A percentile compares a stretch with the other conserved stretches of the same genome.
These are phyloP conservation scores for Themeda triandra DNA, from an alignment of 176 grass and related monocot genomes.

Conservation along the genomic window DNA sequence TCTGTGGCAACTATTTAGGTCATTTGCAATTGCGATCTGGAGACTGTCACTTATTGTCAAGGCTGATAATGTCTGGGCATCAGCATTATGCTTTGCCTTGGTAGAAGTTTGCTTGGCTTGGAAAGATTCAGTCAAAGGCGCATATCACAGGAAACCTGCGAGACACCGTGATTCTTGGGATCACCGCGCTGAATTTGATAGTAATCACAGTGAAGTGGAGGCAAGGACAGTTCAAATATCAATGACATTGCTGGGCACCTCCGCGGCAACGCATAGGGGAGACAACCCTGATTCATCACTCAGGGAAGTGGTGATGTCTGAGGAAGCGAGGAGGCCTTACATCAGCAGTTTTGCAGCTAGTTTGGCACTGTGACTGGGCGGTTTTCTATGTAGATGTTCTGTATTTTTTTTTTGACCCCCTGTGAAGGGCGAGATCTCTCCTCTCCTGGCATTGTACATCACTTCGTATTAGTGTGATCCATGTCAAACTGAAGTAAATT, in stretches of 20 bases:
- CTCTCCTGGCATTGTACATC: slow-evolving; percentile 28
- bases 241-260: background rate
- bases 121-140: slow-evolving; percentile 24
- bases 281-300: background rate
- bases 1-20: slow-evolving; percentile 21
- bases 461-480: slow-evolving; percentile 21
- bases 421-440: slow-evolving; percentile 22
- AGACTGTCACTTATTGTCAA: slow-evolving; percentile 11
- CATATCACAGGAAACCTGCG: background rate
- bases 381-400: slow-evolving; percentile 27
- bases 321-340: background rate
- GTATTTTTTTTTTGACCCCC: background rate
- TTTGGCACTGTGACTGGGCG: background rate
- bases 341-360: slow-evolving; percentile 54
- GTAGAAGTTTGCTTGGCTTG: slow-evolving; percentile 9
- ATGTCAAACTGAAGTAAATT: slow-evolving; percentile 8
- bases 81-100: slow-evolving; percentile 23
- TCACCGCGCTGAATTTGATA: background rate
- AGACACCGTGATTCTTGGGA: background rate
- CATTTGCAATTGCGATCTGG: background rate
- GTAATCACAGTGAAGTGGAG: background rate
- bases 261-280: background rate
- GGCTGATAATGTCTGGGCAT: slow-evolving; percentile 1
- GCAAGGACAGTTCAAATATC: background rate
- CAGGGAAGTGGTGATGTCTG: background rate